phyloP scores from a whole-genome alignment of 1,139 yeast genomes.

The Ogataea hybrid region DNA sequence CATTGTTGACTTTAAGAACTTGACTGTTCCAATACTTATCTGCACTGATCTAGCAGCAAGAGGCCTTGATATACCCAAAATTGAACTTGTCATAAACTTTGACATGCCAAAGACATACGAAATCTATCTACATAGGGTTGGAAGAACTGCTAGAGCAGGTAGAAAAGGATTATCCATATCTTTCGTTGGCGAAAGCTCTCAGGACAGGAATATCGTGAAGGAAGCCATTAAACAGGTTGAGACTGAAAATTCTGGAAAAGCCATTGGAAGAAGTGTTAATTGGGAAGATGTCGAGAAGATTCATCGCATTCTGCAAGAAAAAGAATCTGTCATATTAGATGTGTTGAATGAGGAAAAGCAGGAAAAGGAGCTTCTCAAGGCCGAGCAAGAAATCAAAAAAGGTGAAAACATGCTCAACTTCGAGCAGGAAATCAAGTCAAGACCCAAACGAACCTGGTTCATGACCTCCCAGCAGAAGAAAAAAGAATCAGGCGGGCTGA shows the following conservation, averaged over 20 bases:
- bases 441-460: constrained; percentile 98
- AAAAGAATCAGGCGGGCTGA: constrained; percentile 29
- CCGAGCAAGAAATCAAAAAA: constrained; percentile 87
- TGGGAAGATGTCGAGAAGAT: constrained; percentile 80
- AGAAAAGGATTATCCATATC: constrained; percentile 92
- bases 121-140: constrained; percentile 92
- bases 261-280: constrained; percentile 77
- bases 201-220: constrained; percentile 84
- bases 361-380: constrained; percentile 80
- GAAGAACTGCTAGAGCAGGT: constrained; percentile 99
- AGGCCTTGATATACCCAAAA: constrained; percentile 98
- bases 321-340: constrained; percentile 63
- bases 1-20: constrained; percentile 76
- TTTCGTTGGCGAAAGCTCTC: constrained; percentile 85
- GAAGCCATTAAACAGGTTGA: constrained; percentile 73
- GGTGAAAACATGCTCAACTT: constrained; percentile 82
- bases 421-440: constrained; percentile 75
- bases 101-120: constrained; percentile 96
- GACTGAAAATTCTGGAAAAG: constrained; percentile 36
- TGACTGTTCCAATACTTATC: constrained; percentile 79
- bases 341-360: constrained; percentile 84
- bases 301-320: constrained; percentile 56
- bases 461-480: constrained; percentile 74
- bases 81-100: constrained; percentile 87
- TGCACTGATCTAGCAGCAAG: constrained; percentile 99